Percentiles rank a stretch among this genome's conserved stretches.
phyloP scores from a whole-genome alignment of 1,139 yeast species.

The Magnusiomyces ingens region DNA sequence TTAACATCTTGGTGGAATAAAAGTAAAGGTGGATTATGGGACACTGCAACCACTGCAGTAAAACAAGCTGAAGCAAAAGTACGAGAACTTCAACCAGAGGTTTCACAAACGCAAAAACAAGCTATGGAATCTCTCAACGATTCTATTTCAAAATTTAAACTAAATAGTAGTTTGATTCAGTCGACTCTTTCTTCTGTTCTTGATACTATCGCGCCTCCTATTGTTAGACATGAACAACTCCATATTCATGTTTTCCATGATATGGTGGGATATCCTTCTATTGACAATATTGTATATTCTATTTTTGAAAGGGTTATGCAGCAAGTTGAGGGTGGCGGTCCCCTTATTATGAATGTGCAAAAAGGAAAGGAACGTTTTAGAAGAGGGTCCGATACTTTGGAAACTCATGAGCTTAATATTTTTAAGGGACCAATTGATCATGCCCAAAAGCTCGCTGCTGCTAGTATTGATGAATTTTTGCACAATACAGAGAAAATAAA shows the following conservation, averaged over 20 bases:
- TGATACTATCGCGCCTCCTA: slow-evolving; percentile 51
- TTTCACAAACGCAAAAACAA: slow-evolving; percentile 22
- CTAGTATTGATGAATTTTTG: slow-evolving; percentile 69
- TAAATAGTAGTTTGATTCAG: slow-evolving; percentile 33
- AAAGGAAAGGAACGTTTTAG: slow-evolving; percentile 37
- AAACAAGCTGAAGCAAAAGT: slow-evolving; percentile 42
- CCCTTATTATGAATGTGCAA: slow-evolving; percentile 44
- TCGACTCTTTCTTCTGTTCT: slow-evolving; percentile 42
- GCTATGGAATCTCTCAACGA: slow-evolving; percentile 25
- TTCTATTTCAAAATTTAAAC: slow-evolving; percentile 16
- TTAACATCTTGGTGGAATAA: slow-evolving; percentile 63
- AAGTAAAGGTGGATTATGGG: slow-evolving; percentile 37
- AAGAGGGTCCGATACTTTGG: slow-evolving; percentile 32
- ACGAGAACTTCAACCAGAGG: slow-evolving; percentile 33
- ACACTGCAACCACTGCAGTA: slow-evolving; percentile 68
- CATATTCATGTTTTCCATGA: slow-evolving; percentile 81
- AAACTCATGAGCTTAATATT: slow-evolving; percentile 51
- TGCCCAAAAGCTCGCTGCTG: slow-evolving; percentile 85
- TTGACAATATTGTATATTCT: slow-evolving; percentile 56
- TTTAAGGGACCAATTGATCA: slow-evolving; percentile 73
- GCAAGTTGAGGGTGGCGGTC: slow-evolving; percentile 86
- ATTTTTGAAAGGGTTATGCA: slow-evolving; percentile 79
- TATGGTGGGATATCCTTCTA: slow-evolving; percentile 60
- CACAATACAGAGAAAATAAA: slow-evolving; percentile 32
- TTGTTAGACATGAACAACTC: slow-evolving; percentile 59